Evolutionary conservation across 768 basidiomycete genomes (phyloP), one percentile per base, ranked within the genome.

Genomic region (Russula virescens): DNA sequence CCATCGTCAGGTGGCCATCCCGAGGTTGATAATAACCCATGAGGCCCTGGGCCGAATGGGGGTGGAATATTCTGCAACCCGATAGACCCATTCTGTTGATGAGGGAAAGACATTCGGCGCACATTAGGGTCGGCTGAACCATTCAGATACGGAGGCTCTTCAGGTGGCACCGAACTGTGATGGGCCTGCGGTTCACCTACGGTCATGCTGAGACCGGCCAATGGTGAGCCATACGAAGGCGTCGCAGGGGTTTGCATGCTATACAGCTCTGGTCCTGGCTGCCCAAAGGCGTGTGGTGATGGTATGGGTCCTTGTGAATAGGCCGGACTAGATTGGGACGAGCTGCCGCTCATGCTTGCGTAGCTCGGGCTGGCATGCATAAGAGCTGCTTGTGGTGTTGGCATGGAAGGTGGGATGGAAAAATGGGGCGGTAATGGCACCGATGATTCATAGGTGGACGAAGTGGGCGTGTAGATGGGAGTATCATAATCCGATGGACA

Each of bases 271-370:
- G 18, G 43, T 48, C 50, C 55, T 51, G 55, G 52, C 26, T 46
- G 64, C 42, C 55, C 51, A 46, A 58, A 66, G 18, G 64, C 43
- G 38, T 63, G 64, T 40, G 64, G 56, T 11, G 64, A 64, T 10
- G 62, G 62, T 16, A 63, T 58, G 10, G 57, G 61, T 16, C 49
- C 61, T 26, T 62, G 64, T 56, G 60, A 65, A 55, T 64, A 64
- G 26, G 63, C 63, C 13, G 63, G 63, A 38, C 63, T 64, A 23
- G 63, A 64, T 28, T 64, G 63, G 5, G 63, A 64, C 28, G 63
- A 64, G 31, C 58, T 64, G 23, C 58, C 58, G 42, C 63, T 64
- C 40, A 64, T 35, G 34, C 63, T 64, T 26, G 63, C 63, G 3
- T 55, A 64, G 35, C 63, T 46, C 19, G 63, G 63, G 50, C 63